phyloP scores from a whole-genome alignment of 1,284 basidiomycete species.

The Cryptococcus sp. region DNA sequence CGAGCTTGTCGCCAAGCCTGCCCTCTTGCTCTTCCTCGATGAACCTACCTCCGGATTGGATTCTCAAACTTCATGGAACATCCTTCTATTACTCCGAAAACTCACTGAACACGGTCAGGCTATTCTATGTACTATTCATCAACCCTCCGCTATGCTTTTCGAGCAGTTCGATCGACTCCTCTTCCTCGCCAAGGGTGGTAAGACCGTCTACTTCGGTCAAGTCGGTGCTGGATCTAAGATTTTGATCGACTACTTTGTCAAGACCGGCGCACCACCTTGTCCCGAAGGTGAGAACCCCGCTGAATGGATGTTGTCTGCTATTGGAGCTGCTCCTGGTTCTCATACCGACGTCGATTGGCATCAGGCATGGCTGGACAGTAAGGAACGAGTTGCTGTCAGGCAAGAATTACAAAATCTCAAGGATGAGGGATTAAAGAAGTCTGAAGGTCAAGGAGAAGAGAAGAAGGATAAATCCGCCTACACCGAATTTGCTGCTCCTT shows the following conservation, averaged over 20 bases:
- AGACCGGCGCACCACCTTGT: slow-evolving; percentile 48
- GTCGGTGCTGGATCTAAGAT: slow-evolving; percentile 52
- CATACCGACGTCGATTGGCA: slow-evolving; percentile 66
- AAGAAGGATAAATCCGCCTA: slow-evolving; percentile 34
- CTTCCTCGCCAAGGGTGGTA: slow-evolving; percentile 50
- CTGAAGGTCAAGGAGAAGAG: slow-evolving; percentile 1
- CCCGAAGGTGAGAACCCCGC: slow-evolving; percentile 51
- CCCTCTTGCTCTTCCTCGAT: slow-evolving; percentile 73
- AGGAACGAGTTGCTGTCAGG: slow-evolving; percentile 46
- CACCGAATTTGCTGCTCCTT: slow-evolving; percentile 56
- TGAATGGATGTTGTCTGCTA: slow-evolving; percentile 53
- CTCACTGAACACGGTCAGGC: slow-evolving; percentile 82
- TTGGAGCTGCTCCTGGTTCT: slow-evolving; percentile 64
- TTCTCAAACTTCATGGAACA: slow-evolving; percentile 83
- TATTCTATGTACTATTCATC: slow-evolving; percentile 57
- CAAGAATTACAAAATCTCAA: slow-evolving; percentile 50
- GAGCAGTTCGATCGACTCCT: slow-evolving; percentile 61
- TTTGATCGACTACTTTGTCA: slow-evolving; percentile 54
- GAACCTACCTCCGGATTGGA: slow-evolving; percentile 73
- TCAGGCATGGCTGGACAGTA: slow-evolving; percentile 59
- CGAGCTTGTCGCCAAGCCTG: slow-evolving; percentile 59
- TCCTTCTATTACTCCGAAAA: slow-evolving; percentile 73
- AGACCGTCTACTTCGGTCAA: slow-evolving; percentile 57
- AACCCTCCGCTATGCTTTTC: slow-evolving; percentile 60
- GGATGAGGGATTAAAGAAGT: slow-evolving; percentile 12